Evolutionary conservation across 108 stramenopile genomes (phyloP).

Genomic region (Skeletonema marinoi): DNA sequence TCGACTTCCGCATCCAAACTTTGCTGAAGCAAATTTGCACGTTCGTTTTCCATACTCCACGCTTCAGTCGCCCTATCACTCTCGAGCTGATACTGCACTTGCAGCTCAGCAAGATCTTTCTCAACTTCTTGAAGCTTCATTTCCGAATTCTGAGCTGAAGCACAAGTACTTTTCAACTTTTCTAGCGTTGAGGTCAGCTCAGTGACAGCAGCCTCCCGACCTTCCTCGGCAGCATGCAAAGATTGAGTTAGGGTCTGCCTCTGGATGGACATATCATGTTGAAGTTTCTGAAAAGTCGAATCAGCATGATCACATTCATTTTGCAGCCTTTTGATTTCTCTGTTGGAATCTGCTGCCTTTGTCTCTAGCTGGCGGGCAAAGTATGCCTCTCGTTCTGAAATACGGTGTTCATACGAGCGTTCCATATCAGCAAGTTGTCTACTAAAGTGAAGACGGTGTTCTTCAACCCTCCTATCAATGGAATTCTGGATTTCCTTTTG

Average conservation of each 20-base stretch:
- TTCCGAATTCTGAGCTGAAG: background rate
- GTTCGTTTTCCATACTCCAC: conserved; percentile 14
- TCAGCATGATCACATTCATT: conserved; percentile 1
- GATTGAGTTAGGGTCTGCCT: background rate
- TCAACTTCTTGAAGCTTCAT: background rate
- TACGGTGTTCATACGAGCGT: background rate
- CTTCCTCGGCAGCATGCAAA: background rate
- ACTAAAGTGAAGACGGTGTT: background rate
- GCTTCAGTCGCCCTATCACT: conserved; percentile 8
- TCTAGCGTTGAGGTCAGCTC: background rate
- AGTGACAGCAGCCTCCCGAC: background rate
- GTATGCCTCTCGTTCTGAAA: background rate
- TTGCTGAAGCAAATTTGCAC: conserved; percentile 22
- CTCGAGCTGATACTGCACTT: conserved; percentile 7
- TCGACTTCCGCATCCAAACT: conserved; percentile 16
- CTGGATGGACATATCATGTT: background rate
- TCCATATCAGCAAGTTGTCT: conserved; percentile 3
- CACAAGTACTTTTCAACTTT: background rate
- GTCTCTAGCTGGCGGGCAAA: background rate
- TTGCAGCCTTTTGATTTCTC: background rate
- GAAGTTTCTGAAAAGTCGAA: background rate
- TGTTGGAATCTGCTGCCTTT: background rate
- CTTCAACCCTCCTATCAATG: background rate
- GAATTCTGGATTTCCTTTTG: background rate
- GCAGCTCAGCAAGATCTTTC: conserved; percentile 1